A percentile compares a stretch with the other conserved stretches of the same genome.
Evolutionary conservation across 1,284 basidiomycete species (phyloP).

Genomic region (Tylopilus sp.): DNA sequence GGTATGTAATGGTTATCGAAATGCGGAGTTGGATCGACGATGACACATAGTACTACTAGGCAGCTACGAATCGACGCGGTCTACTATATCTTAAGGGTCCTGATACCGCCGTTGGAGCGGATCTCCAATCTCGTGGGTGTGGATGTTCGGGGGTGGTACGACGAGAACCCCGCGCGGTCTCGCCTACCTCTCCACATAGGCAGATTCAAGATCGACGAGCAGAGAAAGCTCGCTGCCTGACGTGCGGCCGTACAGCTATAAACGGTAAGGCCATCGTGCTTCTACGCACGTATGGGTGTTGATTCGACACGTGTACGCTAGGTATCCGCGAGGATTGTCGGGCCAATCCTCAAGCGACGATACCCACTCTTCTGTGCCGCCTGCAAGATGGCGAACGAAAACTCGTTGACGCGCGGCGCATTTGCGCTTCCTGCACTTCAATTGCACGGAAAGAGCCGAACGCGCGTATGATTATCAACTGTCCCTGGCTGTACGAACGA

Average conservation of each 20-base stretch:
- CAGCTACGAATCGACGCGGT: conserved; percentile 28
- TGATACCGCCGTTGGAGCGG: conserved; percentile 87
- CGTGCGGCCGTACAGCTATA: conserved; percentile 57
- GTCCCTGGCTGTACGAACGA: conserved; percentile 75
- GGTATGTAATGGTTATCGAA: conserved; percentile 41
- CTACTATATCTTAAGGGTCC: conserved; percentile 91
- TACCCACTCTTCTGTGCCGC: conserved; percentile 57
- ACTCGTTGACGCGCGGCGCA: conserved; percentile 53
- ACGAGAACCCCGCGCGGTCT: conserved; percentile 39
- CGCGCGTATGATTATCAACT: conserved; percentile 80
- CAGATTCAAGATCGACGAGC: conserved; percentile 63
- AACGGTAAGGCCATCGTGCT: conserved; percentile 56
- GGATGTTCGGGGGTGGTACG: conserved; percentile 85
- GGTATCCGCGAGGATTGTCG: conserved; percentile 69
- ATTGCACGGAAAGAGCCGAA: conserved; percentile 57
- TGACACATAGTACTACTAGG: conserved; percentile 10
- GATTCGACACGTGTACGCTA: conserved; percentile 33
- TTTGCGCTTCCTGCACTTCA: conserved; percentile 71
- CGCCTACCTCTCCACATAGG: conserved; percentile 39
- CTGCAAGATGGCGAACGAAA: conserved; percentile 55
- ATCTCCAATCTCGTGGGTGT: conserved; percentile 92
- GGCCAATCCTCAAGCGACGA: conserved; percentile 49
- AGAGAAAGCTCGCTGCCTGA: conserved; percentile 68
- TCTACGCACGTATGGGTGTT: no score
- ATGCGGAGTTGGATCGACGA: neutral